phyloP scores from a whole-genome alignment of 2,329 filamentous ascomycete genomes.

The Phoma sp. region DNA sequence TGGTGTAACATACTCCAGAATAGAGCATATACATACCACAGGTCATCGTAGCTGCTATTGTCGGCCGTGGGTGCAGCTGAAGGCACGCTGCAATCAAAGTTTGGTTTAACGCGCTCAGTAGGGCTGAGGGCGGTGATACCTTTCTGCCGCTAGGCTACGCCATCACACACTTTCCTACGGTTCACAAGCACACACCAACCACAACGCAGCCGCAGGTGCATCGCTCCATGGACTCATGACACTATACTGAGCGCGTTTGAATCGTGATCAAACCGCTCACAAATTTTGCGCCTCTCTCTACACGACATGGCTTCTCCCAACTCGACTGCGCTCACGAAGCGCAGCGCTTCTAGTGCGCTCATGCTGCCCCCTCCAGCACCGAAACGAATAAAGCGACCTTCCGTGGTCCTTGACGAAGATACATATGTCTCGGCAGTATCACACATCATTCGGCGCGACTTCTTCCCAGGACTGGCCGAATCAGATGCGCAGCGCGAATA shows the following conservation, averaged over 20 bases:
- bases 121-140: constrained; percentile 6
- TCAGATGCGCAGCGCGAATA: constrained; percentile 90
- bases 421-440: constrained; percentile 89
- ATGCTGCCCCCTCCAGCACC: constrained; percentile 87
- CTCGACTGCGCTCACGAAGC: constrained; percentile 71
- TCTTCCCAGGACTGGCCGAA: constrained; percentile 90
- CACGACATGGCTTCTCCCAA: constrained; percentile 37
- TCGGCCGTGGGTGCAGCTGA: no score
- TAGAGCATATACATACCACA: no score
- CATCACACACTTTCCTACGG: constrained; percentile 1
- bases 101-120: background rate
- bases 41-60: no score
- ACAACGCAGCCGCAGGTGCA: background rate
- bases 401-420: constrained; percentile 89
- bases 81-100: no score
- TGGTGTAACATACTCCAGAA: background rate
- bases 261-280: constrained; percentile 5
- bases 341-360: constrained; percentile 68
- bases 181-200: background rate
- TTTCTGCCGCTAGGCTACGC: constrained; percentile 15
- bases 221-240: constrained; percentile 4
- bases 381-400: constrained; percentile 91
- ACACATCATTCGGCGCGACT: constrained; percentile 94
- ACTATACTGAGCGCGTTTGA: constrained; percentile 2
- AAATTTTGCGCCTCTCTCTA: no score